phyloP scores from a whole-genome alignment of 1,284 basidiomycete species.

The Boletus albobrunnescens region DNA sequence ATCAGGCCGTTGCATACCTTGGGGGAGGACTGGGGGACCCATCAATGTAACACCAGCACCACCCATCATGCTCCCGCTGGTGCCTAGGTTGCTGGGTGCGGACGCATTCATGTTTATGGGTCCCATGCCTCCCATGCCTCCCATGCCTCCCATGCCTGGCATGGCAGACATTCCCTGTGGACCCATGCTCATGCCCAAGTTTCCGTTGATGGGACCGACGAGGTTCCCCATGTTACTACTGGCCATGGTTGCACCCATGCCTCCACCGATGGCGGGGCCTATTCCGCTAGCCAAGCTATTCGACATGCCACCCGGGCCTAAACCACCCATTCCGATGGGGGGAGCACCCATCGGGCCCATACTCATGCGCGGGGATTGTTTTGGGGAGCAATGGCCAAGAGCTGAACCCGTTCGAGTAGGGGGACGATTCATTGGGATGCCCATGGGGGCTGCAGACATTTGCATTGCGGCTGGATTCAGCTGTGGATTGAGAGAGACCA shows the following conservation, averaged over 20 bases:
- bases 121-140: constrained; percentile 18
- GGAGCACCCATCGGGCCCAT: constrained; percentile 15
- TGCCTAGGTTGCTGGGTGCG: constrained; percentile 12
- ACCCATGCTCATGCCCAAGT: constrained; percentile 14
- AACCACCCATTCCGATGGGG: constrained; percentile 7
- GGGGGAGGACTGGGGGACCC: constrained; percentile 31
- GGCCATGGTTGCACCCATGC: constrained; percentile 12
- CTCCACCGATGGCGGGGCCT: constrained; percentile 9
- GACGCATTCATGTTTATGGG: constrained; percentile 20
- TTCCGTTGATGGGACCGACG: constrained; percentile 16
- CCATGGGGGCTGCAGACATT: constrained; percentile 15
- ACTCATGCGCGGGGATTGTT: constrained; percentile 28
- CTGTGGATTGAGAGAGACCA: constrained; percentile 14
- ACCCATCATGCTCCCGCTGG: constrained; percentile 18
- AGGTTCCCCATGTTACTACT: constrained; percentile 10
- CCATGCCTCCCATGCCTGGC: constrained; percentile 15
- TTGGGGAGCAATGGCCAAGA: constrained; percentile 24
- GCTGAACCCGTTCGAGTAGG: constrained; percentile 31
- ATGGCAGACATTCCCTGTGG: constrained; percentile 20
- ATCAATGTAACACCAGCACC: constrained; percentile 17
- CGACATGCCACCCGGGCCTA: constrained; percentile 11
- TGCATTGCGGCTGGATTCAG: constrained; percentile 15
- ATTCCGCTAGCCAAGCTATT: constrained; percentile 14
- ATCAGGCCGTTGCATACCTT: constrained; percentile 24
- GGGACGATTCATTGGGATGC: constrained; percentile 26